Evolutionary conservation across 2,329 filamentous ascomycete genomes (phyloP).

Genomic region (Apiospora rasikravindrae): DNA sequence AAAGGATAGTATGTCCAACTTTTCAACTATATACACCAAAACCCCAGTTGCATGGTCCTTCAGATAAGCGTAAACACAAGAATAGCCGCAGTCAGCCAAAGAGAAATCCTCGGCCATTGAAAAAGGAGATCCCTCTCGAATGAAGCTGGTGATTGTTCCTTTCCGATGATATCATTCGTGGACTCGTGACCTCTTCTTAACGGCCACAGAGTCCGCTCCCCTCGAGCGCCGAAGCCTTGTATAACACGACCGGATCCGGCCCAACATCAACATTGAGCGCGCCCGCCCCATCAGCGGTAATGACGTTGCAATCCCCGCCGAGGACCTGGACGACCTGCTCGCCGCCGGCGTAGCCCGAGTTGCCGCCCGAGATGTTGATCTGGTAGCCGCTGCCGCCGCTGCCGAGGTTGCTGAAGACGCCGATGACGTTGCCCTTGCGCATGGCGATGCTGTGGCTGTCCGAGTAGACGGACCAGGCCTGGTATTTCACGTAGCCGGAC

Average conservation of each 20-base stretch:
- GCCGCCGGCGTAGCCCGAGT: slow-evolving; percentile 44
- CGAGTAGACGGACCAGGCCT: slow-evolving; percentile 44
- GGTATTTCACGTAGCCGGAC: slow-evolving; percentile 44
- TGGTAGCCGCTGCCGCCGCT: slow-evolving; percentile 37
- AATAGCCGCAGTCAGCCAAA: too few relatives aligned
- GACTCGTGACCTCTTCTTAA: background rate
- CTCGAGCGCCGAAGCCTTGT: slow-evolving; percentile 18
- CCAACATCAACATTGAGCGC: background rate
- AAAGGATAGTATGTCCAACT: too few relatives aligned
- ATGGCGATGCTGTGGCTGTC: slow-evolving; percentile 50
- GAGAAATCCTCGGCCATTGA: too few relatives aligned
- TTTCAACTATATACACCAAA: too few relatives aligned
- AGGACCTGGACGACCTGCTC: slow-evolving; percentile 47
- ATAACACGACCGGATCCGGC: background rate
- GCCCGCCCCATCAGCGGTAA: slow-evolving; percentile 37
- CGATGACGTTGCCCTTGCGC: slow-evolving; percentile 50
- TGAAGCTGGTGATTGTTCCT: too few relatives aligned
- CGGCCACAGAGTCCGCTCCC: slow-evolving; percentile 26
- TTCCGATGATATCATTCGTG: too few relatives aligned
- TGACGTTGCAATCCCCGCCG: slow-evolving; percentile 43
- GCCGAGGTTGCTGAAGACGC: slow-evolving; percentile 48
- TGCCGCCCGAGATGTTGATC: slow-evolving; percentile 40
- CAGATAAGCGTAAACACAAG: too few relatives aligned
- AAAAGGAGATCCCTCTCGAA: too few relatives aligned
- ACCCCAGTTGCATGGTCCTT: too few relatives aligned